phyloP scores from a whole-genome alignment of 768 basidiomycete species.

The Tricholoma terreum region DNA sequence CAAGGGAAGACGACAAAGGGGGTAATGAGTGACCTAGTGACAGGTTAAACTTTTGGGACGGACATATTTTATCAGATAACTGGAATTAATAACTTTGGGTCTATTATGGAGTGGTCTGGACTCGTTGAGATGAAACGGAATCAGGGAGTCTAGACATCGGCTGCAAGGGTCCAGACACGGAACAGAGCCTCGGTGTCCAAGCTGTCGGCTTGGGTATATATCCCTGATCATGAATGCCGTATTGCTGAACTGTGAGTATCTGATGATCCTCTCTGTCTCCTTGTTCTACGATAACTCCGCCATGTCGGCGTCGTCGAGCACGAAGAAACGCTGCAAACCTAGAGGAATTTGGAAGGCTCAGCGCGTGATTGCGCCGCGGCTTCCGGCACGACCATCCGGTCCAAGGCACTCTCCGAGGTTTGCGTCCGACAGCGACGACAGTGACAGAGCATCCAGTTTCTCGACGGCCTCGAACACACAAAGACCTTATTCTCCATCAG shows the following conservation, averaged over 20 bases:
- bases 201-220: slow-evolving; percentile 20
- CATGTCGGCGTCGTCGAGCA: slow-evolving; percentile 15
- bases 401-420: slow-evolving; percentile 17
- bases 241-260: slow-evolving; percentile 12
- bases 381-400: slow-evolving; percentile 17
- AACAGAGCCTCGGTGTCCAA: slow-evolving; percentile 14
- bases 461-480: slow-evolving; percentile 6
- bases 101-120: slow-evolving; percentile 7
- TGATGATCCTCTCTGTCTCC: slow-evolving; percentile 28
- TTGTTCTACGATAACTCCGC: slow-evolving; percentile 14
- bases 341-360: slow-evolving; percentile 43
- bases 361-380: slow-evolving; percentile 33
- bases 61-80: not conserved
- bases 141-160: slow-evolving; percentile 1
- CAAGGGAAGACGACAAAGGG: slow-evolving; percentile 65
- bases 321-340: slow-evolving; percentile 29
- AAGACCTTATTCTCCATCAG: slow-evolving; percentile 8
- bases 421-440: slow-evolving; percentile 14
- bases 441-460: slow-evolving; percentile 19
- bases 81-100: not conserved
- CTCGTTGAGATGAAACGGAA: slow-evolving; percentile 7
- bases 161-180: slow-evolving; percentile 18
- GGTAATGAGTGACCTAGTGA: slow-evolving; percentile 38
- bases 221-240: slow-evolving; percentile 11
- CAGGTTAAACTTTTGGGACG: not conserved